phyloP scores from a whole-genome alignment of 2,329 filamentous ascomycete species.

The Epichloe festucae region DNA sequence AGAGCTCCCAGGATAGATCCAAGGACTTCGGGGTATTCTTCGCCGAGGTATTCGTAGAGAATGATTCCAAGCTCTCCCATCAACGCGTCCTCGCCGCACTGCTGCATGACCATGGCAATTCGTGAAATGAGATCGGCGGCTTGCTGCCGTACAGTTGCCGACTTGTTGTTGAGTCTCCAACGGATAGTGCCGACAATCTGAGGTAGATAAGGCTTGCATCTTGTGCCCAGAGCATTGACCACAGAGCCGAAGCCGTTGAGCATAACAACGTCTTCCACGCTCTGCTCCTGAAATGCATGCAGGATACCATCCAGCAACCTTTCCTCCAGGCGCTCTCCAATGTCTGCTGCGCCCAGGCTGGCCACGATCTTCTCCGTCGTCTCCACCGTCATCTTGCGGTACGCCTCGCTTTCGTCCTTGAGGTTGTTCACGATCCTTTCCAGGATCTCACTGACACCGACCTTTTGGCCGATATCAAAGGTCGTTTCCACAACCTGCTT shows the following conservation, averaged over 20 bases:
- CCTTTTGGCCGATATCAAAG: slow-evolving; percentile 91
- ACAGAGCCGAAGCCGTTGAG: slow-evolving; percentile 97
- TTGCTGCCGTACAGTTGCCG: slow-evolving; percentile 89
- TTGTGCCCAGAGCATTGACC: slow-evolving; percentile 83
- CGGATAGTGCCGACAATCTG: slow-evolving; percentile 96
- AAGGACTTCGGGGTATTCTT: slow-evolving; percentile 95
- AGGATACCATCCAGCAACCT: slow-evolving; percentile 89
- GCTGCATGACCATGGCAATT: slow-evolving; percentile 97
- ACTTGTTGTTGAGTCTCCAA: slow-evolving; percentile 96
- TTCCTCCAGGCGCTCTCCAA: slow-evolving; percentile 85
- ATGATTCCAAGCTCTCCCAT: slow-evolving; percentile 93
- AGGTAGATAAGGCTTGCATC: slow-evolving; percentile 91
- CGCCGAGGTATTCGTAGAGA: slow-evolving; percentile 93
- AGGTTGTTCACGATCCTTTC: slow-evolving; percentile 88
- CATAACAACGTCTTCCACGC: slow-evolving; percentile 88
- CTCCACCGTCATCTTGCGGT: slow-evolving; percentile 98
- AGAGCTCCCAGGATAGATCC: slow-evolving; percentile 92
- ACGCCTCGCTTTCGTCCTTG: slow-evolving; percentile 95
- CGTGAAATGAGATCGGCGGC: slow-evolving; percentile 92
- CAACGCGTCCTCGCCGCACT: slow-evolving; percentile 89
- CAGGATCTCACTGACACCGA: slow-evolving; percentile 91
- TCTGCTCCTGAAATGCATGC: slow-evolving; percentile 95
- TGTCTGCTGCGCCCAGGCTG: slow-evolving; percentile 83
- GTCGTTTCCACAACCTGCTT: slow-evolving; percentile 96
- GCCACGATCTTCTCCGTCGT: slow-evolving; percentile 95